These are phyloP conservation scores for Papiliotrema flavescens DNA, from an alignment of 1,284 basidiomycete genomes.

Conservation along the genomic window DNA sequence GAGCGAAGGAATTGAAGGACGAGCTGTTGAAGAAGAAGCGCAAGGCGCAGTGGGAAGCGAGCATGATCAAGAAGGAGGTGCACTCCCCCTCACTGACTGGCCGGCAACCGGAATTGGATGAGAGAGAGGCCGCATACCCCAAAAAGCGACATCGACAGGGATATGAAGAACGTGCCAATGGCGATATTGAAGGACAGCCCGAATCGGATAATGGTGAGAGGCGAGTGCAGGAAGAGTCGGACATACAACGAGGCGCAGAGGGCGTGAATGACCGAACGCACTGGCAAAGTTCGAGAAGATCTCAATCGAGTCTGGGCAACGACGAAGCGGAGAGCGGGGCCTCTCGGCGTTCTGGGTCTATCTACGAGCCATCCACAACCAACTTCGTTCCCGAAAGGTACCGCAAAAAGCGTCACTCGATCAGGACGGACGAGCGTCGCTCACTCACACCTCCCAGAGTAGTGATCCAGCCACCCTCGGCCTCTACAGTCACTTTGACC, in stretches of 20 bases:
- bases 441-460: background rate
- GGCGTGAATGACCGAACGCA: no score
- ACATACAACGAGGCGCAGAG: no score
- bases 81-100: background rate
- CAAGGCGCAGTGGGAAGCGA: background rate
- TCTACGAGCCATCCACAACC: background rate
- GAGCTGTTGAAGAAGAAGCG: background rate
- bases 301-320: background rate
- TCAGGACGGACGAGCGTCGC: background rate
- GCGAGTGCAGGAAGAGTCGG: no score
- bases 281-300: no score
- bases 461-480: no score
- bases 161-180: no score
- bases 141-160: no score
- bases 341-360: no score
- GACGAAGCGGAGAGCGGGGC: background rate
- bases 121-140: no score
- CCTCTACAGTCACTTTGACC: no score
- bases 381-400: background rate
- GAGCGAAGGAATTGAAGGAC: background rate
- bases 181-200: no score
- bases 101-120: background rate
- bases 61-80: background rate
- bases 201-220: no score
- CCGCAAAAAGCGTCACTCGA: background rate